Base-by-base conservation (phyloP, 2,329 filamentous ascomycete genomes). In the Teratosphaeria destructans region DNA sequence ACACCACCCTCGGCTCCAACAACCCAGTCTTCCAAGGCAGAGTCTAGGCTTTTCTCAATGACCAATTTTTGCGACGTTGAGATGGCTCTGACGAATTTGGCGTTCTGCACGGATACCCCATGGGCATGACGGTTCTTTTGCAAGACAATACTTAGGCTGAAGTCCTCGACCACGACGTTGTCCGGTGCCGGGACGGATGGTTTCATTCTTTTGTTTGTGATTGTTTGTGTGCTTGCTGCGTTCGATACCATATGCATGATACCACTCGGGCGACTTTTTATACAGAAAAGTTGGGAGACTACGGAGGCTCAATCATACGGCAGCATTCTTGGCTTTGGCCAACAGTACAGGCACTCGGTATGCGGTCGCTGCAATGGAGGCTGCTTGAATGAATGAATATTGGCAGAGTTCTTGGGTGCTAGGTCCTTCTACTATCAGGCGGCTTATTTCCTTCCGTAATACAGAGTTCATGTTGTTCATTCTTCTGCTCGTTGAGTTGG, bases 11-110 rank as follows among this genome's bases (percentile, higher is more conserved):
- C 43, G 75, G 75, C 60, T 68, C 70, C 43, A 65, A 74, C 63
- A 78, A 77, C 72, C 75, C 75, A 4, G 76, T 78, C 49, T 71
- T 75, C 65, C 73, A 72, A 56, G 75, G 76, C 57, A 57, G 61
- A 35, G 70, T 70, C 58, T 74, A 73, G 43, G n/a, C 1, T 49
- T 6, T 49, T 2, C 19, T 49, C 8, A 10, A 23, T 23, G 43
- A 19, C 19, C 23, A 49, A 10, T 49, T n/a, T n/a, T 23, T 23
- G 43, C 43, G n/a, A 49, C 43, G 43, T 49, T 19, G 43, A 49
- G 43, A 49, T 49, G 43, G n/a, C 16, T 49, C n/a, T 49, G 43
- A 49, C 43, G 43, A 49, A 23, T 49, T 23, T n/a, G 43, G 43
- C 43, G 43, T 49, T 49, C n/a, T 49, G 43, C 43, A 49, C 23